Base-by-base conservation (phyloP, 2,329 filamentous ascomycete genomes). In the Ceratocystis papillata region DNA sequence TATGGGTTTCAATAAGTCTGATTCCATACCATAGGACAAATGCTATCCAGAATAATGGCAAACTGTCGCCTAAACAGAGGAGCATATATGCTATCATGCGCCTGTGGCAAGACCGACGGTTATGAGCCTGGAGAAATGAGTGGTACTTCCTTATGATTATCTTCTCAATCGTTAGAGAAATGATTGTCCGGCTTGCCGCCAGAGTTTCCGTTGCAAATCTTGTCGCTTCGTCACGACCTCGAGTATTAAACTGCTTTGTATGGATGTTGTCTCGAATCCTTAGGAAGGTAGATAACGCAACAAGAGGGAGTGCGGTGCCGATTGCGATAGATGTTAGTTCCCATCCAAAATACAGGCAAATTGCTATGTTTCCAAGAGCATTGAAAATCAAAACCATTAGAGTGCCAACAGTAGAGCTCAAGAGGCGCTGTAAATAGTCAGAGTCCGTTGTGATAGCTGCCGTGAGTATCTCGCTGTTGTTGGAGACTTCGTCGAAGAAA, bases 201-300 rank as follows among this genome's bases (percentile, higher is more conserved):
- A 69, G 48, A 8, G 67, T 63, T 22, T 68, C 67, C 1, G 62
- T 62, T 3, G 65, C 66, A 60, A 68, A 69, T 60, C 60, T 45
- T 3, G 63, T 65, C 2, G 64, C 65, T 8, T 63, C 63, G 6
- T 65, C 67, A 12, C 67, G 62, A 10, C 65, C 66, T 4, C 62
- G 37, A 17, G 44, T 44, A 30, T 69, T 69, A n/a, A 59, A 61
- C 20, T 55, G 44, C 6, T 50, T 65, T 20, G 61, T 65, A 10
- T 65, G 45, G 17, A 62, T 50, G 44, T 69, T 68, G 63, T 69
- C 64, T 8, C 64, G 61, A 2, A 83, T 78, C 55, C 78, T 74
- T 57, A 85, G 82, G 46, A 86, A 84, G 0, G 77, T 76, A 0
- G 77, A 70, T 0, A 66, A 68, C 1, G 77, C 59, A 66, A 76